Evolutionary conservation across 768 basidiomycete genomes (phyloP), one percentile per base, ranked within the genome.

Genomic region (Trichaptum fuscoviolaceum): DNA sequence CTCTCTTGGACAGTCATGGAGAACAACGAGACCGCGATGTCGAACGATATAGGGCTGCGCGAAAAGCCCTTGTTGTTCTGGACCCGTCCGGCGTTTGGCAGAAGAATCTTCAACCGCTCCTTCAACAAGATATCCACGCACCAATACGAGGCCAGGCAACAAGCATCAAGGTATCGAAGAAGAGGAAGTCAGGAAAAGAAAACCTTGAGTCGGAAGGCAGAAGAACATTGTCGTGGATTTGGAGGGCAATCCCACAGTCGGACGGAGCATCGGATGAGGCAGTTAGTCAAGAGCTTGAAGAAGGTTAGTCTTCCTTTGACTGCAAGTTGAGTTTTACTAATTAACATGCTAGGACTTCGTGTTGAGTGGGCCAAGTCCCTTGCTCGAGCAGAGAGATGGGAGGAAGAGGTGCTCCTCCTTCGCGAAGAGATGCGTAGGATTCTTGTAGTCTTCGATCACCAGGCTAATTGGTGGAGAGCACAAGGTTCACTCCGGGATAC

Each of bases 381-480:
- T 2, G 78, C 78, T 0, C 67, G 75, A 0, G 74, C 74, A 1
- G 68, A 74, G 57, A 69, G 75, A 0, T 80, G 77, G 77, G 71
- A 71, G 25, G 78, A 81, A 64, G 78, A 81, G 62, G 73, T 74
- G 18, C 25, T 71, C 0, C 69, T 80, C 1, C 66, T 81, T 0
- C 60, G 68, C 8, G 79, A 79, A 63, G 79, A 81, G 65, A 78
- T 78, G 77, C 63, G 71, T 0, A 67, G 76, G 0, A 67, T 75
- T 0, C 35, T 73, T 10, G 57, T 64, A 7, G 73, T 66, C 10
- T 65, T 69, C 23, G 58, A 68, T 23, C 74, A 71, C 67, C 59
- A 74, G 42, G 63, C 66, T 0, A 23, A 67, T 0, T 58, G 67
- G 23, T 76, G 76, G 74, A 42, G 17, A n/a, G 15, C 9, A 15